Percentiles rank a stretch among this genome's conserved stretches.
Conservation (phyloP, 106 monocot genomes). For the Agapanthus africanus region DNA sequence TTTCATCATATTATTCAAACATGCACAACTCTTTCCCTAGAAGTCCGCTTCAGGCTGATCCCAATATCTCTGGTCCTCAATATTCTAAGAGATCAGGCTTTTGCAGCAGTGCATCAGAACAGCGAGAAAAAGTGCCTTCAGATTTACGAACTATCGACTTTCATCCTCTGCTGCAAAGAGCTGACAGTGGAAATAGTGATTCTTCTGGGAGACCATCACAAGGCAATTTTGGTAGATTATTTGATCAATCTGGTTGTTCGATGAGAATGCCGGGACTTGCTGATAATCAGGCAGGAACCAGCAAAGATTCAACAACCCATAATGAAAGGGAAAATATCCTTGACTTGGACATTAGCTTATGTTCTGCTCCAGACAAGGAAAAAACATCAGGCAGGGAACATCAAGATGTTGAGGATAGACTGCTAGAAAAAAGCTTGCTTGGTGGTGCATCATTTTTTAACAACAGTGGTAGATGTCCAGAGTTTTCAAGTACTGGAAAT, state of each 20-base stretch:
- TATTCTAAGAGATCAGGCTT: not conserved
- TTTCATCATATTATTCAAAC: slow-evolving; percentile 36
- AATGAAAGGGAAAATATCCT: slow-evolving; percentile 45
- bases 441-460: not conserved
- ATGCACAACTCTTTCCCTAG: slow-evolving; percentile 21
- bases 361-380: slow-evolving; percentile 24
- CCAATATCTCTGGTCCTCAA: slow-evolving; percentile 5
- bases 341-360: slow-evolving; percentile 70
- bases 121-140: slow-evolving; percentile 15
- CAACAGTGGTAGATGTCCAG: slow-evolving; percentile 11
- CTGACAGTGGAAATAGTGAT: slow-evolving; percentile 15
- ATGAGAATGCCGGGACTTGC: slow-evolving; percentile 7
- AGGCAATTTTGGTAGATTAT: slow-evolving; percentile 2
- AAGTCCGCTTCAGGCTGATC: slow-evolving; percentile 15
- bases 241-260: slow-evolving; percentile 16
- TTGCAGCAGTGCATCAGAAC: not conserved
- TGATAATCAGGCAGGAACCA: slow-evolving; percentile 8
- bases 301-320: slow-evolving; percentile 17
- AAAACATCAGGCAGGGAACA: not conserved
- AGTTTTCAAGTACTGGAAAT: slow-evolving; percentile 7
- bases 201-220: slow-evolving; percentile 2
- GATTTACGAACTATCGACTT: slow-evolving; percentile 55
- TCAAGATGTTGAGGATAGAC: slow-evolving; percentile 15
- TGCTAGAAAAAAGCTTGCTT: slow-evolving; percentile 8
- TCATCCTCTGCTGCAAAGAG: slow-evolving; percentile 70